phyloP scores from a whole-genome alignment of 2,329 filamentous ascomycete genomes.

The Ploettnerulaceae sp. region DNA sequence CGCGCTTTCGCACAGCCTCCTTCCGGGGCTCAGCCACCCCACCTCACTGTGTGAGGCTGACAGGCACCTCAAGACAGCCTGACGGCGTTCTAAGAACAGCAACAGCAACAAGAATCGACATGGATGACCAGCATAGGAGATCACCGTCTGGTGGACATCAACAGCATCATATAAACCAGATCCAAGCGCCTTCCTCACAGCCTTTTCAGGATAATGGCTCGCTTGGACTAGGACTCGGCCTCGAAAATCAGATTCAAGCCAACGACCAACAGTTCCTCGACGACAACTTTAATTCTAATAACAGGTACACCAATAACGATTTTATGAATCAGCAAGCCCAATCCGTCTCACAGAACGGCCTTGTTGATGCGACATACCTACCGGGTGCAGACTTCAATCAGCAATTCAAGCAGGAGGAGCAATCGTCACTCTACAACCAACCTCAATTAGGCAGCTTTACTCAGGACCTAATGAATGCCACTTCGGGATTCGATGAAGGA shows the following conservation, averaged over 20 bases:
- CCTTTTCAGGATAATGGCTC: constrained; percentile 43
- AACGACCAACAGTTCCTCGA: constrained; percentile 43
- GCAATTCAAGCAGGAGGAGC: constrained; percentile 27
- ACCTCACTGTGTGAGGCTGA: constrained; percentile 28
- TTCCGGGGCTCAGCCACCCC: constrained; percentile 29
- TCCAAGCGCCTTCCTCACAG: constrained; percentile 57
- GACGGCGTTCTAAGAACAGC: constrained; percentile 34
- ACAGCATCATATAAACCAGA: constrained; percentile 61
- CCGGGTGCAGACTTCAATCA: constrained; percentile 30
- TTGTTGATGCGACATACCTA: constrained; percentile 26
- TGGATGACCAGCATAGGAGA: constrained; percentile 57
- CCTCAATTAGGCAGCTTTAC: constrained; percentile 42
- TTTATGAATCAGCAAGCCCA: constrained; percentile 41
- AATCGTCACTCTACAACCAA: constrained; percentile 35
- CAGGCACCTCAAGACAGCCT: constrained; percentile 23
- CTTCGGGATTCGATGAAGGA: constrained; percentile 46
- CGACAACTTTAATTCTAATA: constrained; percentile 37
- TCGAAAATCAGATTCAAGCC: constrained; percentile 41
- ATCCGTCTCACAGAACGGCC: constrained; percentile 27
- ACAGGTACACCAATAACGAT: constrained; percentile 36
- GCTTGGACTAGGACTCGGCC: constrained; percentile 51
- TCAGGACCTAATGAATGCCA: constrained; percentile 44
- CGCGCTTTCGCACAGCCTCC: constrained; percentile 29
- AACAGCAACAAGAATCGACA: constrained; percentile 34
- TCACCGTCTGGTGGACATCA: constrained; percentile 57